Percentiles rank a stretch among this genome's conserved stretches.
Evolutionary conservation across 2,329 filamentous ascomycete species (phyloP).

Genomic region (Colletotrichum sojae): DNA sequence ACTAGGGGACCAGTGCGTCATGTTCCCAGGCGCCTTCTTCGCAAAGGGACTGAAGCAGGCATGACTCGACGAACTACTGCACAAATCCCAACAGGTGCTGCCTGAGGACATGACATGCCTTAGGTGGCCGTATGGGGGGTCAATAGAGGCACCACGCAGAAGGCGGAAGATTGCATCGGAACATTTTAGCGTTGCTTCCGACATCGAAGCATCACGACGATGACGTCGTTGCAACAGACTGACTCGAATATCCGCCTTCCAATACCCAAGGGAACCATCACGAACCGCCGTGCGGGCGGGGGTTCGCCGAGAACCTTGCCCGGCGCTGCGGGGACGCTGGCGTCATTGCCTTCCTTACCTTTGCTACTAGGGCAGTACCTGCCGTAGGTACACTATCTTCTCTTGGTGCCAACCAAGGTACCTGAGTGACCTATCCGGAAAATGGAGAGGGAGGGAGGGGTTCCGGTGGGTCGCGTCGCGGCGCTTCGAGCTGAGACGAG

Average conservation of each 20-base stretch:
- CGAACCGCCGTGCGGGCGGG: slow-evolving; percentile 28
- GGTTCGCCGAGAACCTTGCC: slow-evolving; percentile 34
- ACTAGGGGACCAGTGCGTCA: slow-evolving; percentile 27
- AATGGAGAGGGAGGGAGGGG: slow-evolving; percentile 10
- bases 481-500: slow-evolving; percentile 20
- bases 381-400: no score
- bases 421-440: no score
- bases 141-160: not conserved
- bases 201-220: slow-evolving; percentile 28
- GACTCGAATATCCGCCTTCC: slow-evolving; percentile 25
- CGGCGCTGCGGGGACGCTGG: slow-evolving; percentile 34
- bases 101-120: not conserved
- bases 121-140: no score
- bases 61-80: slow-evolving; percentile 26
- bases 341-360: slow-evolving; percentile 23
- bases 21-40: slow-evolving; percentile 12
- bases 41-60: not conserved
- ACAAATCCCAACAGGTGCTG: slow-evolving; percentile 10
- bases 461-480: slow-evolving; percentile 19
- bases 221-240: slow-evolving; percentile 27
- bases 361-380: no score
- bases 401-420: no score
- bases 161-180: slow-evolving; percentile 21
- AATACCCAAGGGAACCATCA: slow-evolving; percentile 33
- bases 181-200: slow-evolving; percentile 8